Base-by-base conservation (phyloP, 1,139 yeast genomes). In the Scheffersomyces titani region DNA sequence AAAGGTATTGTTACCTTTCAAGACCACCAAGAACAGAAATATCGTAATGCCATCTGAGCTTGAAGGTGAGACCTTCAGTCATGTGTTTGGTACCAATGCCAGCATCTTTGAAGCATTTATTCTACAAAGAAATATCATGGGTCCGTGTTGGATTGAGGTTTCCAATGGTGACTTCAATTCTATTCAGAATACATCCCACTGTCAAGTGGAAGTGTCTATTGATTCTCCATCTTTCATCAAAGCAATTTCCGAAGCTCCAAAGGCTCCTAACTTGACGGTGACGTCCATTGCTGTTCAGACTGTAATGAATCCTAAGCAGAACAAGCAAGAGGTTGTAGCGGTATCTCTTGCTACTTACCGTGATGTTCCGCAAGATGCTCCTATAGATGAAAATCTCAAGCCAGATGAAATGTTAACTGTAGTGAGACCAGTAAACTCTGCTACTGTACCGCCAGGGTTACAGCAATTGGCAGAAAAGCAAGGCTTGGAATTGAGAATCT, bases 81-180 rank as follows among this genome's bases (percentile, higher is more conserved):
- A 84, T 58, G 91, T 92, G 3, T 92, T 93, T 74, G 99, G 99
- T 51, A 80, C 92, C 4, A 84, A 81, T 58, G 75, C 96, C 2
- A 82, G 82, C 57, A 78, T 91, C 48, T 92, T 94, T 72, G 99
- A 94, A 74, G 83, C 92, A 16, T 92, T 94, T 73, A 97, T 92
- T 13, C 69, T 92, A 40, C 91, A 89, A 69, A 83, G 90, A 64
- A 87, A 89, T 62, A 81, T 94, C 49, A 92, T 92, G 97, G 99
- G 99, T 5, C 99, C 99, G 1, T 92, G 99, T 69, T 94, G 99
- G 99, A 77, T 94, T 54, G 89, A 89, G 55, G 78, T 96, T 52
- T 77, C 81, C 49, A 80, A 83, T 52, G 89, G 89, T 51, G 85
- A 88, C 62, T 89, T 90, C 63, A 70, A 73, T 20, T 71, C 86